These are phyloP conservation scores for Dictyostelium citrinum DNA, from an alignment of 78 protist species.

Conservation along the genomic window DNA sequence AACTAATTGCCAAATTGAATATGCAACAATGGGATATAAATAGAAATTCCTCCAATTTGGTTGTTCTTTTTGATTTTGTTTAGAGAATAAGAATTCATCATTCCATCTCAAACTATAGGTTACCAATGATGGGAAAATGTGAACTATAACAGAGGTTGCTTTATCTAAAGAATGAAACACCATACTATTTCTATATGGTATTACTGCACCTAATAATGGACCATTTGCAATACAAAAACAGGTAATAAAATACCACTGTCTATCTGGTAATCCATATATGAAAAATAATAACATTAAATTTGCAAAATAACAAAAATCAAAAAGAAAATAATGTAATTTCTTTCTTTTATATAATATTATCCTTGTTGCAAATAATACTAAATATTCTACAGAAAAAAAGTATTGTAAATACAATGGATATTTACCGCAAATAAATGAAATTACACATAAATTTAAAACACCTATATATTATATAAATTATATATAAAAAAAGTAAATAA, in stretches of 20 bases:
- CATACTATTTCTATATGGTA: constrained; percentile 75
- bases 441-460: constrained; percentile 59
- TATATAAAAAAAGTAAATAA: background rate
- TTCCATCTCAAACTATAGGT: constrained; percentile 59
- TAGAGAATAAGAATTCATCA: background rate
- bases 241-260: constrained; percentile 4
- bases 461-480: background rate
- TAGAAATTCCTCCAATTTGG: constrained; percentile 29
- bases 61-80: background rate
- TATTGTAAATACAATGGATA: constrained; percentile 16
- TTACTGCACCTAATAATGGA: constrained; percentile 62
- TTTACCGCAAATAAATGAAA: constrained; percentile 38
- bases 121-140: constrained; percentile 79
- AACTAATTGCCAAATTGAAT: constrained; percentile 37
- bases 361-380: constrained; percentile 18
- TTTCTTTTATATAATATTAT: constrained; percentile 26
- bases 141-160: constrained; percentile 44
- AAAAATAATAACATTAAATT: constrained; percentile 57
- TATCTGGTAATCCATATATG: background rate
- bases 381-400: constrained; percentile 18
- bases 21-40: constrained; percentile 3
- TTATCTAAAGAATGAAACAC: constrained; percentile 82
- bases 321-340: constrained; percentile 76
- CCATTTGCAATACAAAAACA: constrained; percentile 56
- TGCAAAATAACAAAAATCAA: constrained; percentile 84